Base-by-base conservation (phyloP, 306 rosid genomes). In the Neltuma alba region DNA sequence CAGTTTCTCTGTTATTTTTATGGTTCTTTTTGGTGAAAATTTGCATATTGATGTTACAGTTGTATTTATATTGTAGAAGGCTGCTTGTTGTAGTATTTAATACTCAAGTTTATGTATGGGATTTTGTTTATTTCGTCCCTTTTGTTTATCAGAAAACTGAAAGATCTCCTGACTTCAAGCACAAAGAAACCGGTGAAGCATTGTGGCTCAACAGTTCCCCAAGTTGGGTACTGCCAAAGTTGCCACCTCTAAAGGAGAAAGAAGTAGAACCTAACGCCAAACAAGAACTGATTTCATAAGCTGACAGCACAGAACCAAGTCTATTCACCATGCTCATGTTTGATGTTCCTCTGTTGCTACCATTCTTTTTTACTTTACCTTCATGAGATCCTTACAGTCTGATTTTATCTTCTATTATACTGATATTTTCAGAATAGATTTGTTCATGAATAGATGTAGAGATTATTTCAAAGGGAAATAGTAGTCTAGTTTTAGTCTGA, bases 101-200 rank as follows among this genome's bases (percentile, higher is more conserved):
- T 36, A 5, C 31, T 41, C 0, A 1, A 6, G 60, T 42, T 81
- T 38, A 44, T 74, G 58, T 23, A 34, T 79, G 79, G 47, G 64
- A 75, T 79, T 70, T 30, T 48, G 20, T 72, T 36, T 38, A 58
- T 47, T 41, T 60, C 7, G 33, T 79, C 72, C 73, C 31, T 63
- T 83, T 77, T 77, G 76, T 74, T 80, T 34, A 37, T 74, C 87
- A 92, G 97, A 52, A 37, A 20, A 87, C 80, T 48, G 25, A 6
- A 66, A 90, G 63, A 66, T 27, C 9, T 55, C 94, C 97, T 0
- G 97, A 92, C 85, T 92, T 92, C 70, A 90, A 85, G 88, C 93
- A 92, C 88, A 90, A 89, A 64, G 91, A 89, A 61, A 90, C 87
- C 2, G 87, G 92, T 34, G 88, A 77, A 80, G 94, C 0, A 5